Conservation (phyloP, 164 flowering plant species). For the Piper betle region DNA sequence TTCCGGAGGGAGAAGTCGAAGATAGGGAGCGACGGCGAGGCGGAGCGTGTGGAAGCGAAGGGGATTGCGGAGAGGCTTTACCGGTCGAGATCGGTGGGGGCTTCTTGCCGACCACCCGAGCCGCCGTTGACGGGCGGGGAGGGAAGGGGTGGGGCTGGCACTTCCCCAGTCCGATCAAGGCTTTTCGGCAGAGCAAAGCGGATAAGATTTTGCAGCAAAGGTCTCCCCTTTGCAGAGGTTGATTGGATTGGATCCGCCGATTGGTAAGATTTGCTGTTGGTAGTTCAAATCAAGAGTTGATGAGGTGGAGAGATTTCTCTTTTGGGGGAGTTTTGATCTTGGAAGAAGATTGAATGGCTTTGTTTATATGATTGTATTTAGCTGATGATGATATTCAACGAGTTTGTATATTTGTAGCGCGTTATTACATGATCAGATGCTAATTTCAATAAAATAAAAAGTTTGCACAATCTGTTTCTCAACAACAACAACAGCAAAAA, state of each 20-base stretch:
- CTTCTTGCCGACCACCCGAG: conserved; percentile 10
- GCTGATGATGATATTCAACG: background rate
- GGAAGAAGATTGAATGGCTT: background rate
- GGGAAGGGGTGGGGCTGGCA: conserved; percentile 29
- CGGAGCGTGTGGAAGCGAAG: conserved; percentile 13
- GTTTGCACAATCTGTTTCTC: background rate
- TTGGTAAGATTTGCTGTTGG: no score
- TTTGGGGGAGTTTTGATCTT: background rate
- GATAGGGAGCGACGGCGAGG: conserved; percentile 6
- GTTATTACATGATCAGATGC: background rate
- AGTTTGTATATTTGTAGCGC: background rate
- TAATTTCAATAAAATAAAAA: no score
- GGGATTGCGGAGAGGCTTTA: conserved; percentile 7
- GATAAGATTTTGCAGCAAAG: conserved; percentile 33
- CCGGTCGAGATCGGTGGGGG: conserved; percentile 58
- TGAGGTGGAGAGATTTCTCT: background rate
- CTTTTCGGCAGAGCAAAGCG: conserved; percentile 46
- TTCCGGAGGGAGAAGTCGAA: conserved; percentile 12
- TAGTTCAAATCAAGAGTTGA: background rate
- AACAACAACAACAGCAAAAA: background rate
- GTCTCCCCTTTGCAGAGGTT: conserved; percentile 62
- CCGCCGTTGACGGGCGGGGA: conserved; percentile 3
- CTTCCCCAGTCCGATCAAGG: conserved; percentile 79
- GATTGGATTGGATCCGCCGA: conserved; percentile 2
- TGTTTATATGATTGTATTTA: background rate